Percentiles rank a stretch among this genome's conserved stretches.
phyloP scores from a whole-genome alignment of 345 rosid genomes.

The Eucalyptus curtisii region DNA sequence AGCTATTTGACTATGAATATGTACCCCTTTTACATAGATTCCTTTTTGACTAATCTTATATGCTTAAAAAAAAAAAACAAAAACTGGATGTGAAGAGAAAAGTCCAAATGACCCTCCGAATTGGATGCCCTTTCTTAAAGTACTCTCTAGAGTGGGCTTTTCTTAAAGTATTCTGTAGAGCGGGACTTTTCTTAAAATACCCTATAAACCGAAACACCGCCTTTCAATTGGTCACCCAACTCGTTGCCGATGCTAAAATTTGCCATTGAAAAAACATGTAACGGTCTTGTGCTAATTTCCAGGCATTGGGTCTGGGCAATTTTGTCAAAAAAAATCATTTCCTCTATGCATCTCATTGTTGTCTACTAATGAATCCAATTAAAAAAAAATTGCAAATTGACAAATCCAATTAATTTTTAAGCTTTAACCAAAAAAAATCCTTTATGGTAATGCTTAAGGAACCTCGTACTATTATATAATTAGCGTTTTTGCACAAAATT shows the following conservation, averaged over 20 bases:
- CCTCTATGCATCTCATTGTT: neutral
- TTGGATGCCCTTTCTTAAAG: neutral
- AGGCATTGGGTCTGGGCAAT: neutral
- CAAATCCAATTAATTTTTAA: neutral
- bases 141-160: neutral
- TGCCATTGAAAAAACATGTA: neutral
- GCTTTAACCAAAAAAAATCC: neutral
- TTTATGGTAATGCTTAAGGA: neutral
- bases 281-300: neutral
- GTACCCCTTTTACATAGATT: neutral
- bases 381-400: neutral
- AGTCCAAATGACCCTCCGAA: neutral
- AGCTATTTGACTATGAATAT: neutral
- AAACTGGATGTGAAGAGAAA: neutral
- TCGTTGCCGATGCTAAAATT: neutral
- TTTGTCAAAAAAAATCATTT: neutral
- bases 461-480: neutral
- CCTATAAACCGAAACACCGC: neutral
- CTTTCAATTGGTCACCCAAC: neutral
- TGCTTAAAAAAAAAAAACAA: neutral
- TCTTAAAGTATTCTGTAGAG: neutral
- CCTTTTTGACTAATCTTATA: neutral
- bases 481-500: neutral
- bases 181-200: neutral
- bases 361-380: neutral